These are phyloP conservation scores for Globisporangium megalacanthum DNA, from an alignment of 352 stramenopile genomes.

Conservation along the genomic window DNA sequence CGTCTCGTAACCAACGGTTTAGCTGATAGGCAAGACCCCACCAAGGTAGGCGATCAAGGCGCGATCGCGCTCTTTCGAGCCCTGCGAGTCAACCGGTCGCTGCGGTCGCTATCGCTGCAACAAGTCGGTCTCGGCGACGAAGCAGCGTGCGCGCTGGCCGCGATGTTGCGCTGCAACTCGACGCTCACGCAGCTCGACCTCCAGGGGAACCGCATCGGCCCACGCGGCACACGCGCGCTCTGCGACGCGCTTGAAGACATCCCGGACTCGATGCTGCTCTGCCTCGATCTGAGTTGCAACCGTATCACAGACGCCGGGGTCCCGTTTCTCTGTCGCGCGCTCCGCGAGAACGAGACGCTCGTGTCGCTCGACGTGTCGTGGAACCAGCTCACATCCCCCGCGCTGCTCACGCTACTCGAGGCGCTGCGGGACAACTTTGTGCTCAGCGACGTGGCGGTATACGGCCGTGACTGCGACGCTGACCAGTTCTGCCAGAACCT, in stretches of 20 bases:
- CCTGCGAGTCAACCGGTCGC: constrained; percentile 38
- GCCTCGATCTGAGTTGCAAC: constrained; percentile 57
- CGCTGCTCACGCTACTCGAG: constrained; percentile 34
- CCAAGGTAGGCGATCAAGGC: constrained; percentile 18
- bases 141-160: constrained; percentile 48
- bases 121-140: constrained; percentile 42
- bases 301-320: constrained; percentile 38
- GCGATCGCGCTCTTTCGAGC: constrained; percentile 48
- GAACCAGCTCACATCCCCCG: constrained; percentile 48
- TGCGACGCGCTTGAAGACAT: constrained; percentile 53
- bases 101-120: constrained; percentile 48
- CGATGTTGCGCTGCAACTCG: constrained; percentile 49
- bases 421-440: constrained; percentile 55
- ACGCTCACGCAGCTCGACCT: constrained; percentile 55
- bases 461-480: constrained; percentile 44
- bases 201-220: constrained; percentile 41
- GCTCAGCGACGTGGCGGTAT: constrained; percentile 39
- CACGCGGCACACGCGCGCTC: constrained; percentile 39
- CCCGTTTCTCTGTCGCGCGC: constrained; percentile 27
- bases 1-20: no score
- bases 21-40: background rate
- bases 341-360: constrained; percentile 72
- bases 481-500: constrained; percentile 50
- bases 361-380: constrained; percentile 56
- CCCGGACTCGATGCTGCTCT: constrained; percentile 52